Conservation (phyloP, 495 filamentous ascomycete species). For the Penicillium lagena region DNA sequence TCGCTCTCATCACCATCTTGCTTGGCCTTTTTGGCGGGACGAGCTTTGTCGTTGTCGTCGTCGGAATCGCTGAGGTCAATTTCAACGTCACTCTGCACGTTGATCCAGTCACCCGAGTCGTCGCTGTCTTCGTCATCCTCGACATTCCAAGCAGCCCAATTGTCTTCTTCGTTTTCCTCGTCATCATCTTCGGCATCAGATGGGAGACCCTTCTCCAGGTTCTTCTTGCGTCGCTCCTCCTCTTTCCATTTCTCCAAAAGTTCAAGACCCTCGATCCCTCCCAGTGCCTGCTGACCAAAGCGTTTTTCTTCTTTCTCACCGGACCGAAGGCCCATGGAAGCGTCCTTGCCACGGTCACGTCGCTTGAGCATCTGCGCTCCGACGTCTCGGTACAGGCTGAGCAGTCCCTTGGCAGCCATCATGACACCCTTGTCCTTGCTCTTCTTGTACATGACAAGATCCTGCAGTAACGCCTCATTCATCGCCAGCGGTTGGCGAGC, state of each 20-base stretch:
- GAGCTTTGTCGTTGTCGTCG: constrained; percentile 50
- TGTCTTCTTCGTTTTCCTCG: constrained; percentile 57
- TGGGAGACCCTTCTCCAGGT: constrained; percentile 55
- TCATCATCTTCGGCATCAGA: constrained; percentile 50
- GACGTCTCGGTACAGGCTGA: constrained; percentile 85
- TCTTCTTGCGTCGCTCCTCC: constrained; percentile 70
- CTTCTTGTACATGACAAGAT: constrained; percentile 91
- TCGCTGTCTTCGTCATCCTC: constrained; percentile 68
- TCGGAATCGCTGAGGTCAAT: constrained; percentile 71
- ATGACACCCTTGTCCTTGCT: constrained; percentile 96
- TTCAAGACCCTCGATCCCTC: constrained; percentile 88
- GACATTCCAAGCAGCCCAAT: constrained; percentile 80
- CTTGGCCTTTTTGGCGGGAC: constrained; percentile 55
- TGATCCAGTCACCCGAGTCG: constrained; percentile 85
- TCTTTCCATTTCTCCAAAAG: constrained; percentile 90
- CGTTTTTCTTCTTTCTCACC: constrained; percentile 64
- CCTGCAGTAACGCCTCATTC: constrained; percentile 91
- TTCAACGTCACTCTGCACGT: constrained; percentile 78
- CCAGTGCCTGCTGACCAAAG: constrained; percentile 72
- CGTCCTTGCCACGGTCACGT: constrained; percentile 86
- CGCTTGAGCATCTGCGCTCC: constrained; percentile 84
- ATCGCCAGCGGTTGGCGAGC: constrained; percentile 88
- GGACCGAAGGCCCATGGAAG: constrained; percentile 70
- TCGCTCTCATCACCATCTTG: constrained; percentile 22
- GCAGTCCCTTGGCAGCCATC: constrained; percentile 90